Evolutionary conservation across 78 protist species (phyloP).

Genomic region (Salpingoeca rosetta): DNA sequence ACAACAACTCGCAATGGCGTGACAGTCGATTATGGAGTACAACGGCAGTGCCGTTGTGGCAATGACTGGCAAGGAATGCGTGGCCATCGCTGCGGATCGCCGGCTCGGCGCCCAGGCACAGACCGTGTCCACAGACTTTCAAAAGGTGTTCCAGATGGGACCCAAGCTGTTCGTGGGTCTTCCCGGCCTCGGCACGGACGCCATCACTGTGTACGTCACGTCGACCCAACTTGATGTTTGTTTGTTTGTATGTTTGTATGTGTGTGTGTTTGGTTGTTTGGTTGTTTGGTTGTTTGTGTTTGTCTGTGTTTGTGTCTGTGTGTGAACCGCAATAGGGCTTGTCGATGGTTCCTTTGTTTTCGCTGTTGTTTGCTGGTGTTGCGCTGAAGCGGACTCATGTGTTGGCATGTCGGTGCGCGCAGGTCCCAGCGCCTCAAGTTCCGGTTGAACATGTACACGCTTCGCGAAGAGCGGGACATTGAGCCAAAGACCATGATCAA

Average conservation of each 20-base stretch:
- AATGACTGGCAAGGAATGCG: slow-evolving; percentile 88
- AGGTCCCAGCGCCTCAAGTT: slow-evolving; percentile 36
- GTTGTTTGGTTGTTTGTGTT: too few relatives aligned
- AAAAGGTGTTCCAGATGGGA: slow-evolving; percentile 64
- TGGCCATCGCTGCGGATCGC: slow-evolving; percentile 85
- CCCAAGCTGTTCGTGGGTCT: slow-evolving; percentile 69
- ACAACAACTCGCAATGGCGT: too few relatives aligned
- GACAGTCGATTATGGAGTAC: slow-evolving; percentile 64
- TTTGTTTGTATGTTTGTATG: too few relatives aligned
- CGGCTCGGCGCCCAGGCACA: slow-evolving; percentile 75
- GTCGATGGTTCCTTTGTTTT: not conserved
- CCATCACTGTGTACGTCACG: slow-evolving; percentile 69
- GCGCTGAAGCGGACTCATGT: too few relatives aligned
- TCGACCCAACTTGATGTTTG: too few relatives aligned
- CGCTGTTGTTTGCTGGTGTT: not conserved
- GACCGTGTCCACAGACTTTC: slow-evolving; percentile 65
- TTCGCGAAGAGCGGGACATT: slow-evolving; percentile 88
- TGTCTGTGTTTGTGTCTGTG: too few relatives aligned
- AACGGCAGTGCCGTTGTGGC: slow-evolving; percentile 87
- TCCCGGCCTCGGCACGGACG: slow-evolving; percentile 81
- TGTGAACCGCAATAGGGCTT: too few relatives aligned
- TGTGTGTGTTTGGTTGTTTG: too few relatives aligned
- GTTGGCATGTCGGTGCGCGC: not conserved
- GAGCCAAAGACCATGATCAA: slow-evolving; percentile 58
- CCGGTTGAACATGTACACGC: slow-evolving; percentile 61